Base-by-base conservation (phyloP, 1,284 basidiomycete species). In the Taiwanofungus camphoratus region DNA sequence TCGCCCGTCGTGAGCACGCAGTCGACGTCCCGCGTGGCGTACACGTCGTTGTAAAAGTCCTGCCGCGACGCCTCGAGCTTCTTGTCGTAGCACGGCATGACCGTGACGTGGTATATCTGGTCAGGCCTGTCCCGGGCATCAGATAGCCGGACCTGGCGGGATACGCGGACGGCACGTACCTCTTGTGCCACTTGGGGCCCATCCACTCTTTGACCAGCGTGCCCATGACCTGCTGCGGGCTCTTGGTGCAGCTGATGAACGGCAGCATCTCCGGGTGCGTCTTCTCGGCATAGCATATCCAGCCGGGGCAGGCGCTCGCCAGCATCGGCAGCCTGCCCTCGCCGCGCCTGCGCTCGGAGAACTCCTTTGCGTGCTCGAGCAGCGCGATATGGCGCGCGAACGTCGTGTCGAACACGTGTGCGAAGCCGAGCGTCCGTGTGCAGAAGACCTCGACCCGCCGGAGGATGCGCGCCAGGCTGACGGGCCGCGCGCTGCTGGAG, bases 1-100 rank as follows among this genome's bases (percentile, higher is more conserved):
- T 99, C 96, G 32, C 93, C 93, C 0, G 96, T 98, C 7, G 96
- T 99, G 53, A 99, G 79, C 16, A 99, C 96, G 60, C 93, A 97
- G 66, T 99, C 96, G 32, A 97, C 92, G 51, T 99, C 95, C 45
- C 92, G 76, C 5, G 90, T 91, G 51, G 79, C 73, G 65, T 86
- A 86, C 3, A 76, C 56, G 13, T 83, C 83, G 48, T 84, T 82
- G 62, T 90, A 90, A 61, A 96, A 97, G 60, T 96, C 92, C 36
- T 82, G 76, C 20, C 96, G 77, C 12, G 91, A 94, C 0, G 96
- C 95, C 68, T 99, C 96, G 20, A 99, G 82, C 63, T 99, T 99
- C 69, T 99, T 99, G 74, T 99, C 96, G 65, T 98, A 99, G 67
- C 96, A 99, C 0, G 95, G 94, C 94, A 99, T 99, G 31, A 98